Evolutionary conservation across 2,329 filamentous ascomycete genomes (phyloP).

Genomic region (Orbilia quercus): DNA sequence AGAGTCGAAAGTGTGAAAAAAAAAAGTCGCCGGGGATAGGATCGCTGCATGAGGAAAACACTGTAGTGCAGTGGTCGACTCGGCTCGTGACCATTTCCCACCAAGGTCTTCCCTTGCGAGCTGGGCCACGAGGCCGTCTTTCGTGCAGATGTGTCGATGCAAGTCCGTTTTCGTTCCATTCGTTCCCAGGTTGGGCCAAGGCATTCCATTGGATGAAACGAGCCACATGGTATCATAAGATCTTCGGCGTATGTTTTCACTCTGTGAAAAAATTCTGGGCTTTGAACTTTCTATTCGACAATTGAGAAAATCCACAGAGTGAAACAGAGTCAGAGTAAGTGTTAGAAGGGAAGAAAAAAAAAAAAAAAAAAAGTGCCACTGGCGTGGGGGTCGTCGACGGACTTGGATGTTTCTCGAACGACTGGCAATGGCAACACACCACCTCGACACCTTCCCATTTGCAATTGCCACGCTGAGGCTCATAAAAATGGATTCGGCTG

Average conservation of each 20-base stretch:
- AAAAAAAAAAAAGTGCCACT: conserved; percentile 9
- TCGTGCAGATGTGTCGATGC: conserved; percentile 52
- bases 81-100: conserved; percentile 54
- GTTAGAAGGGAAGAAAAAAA: conserved; percentile 7
- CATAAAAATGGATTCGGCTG: conserved; percentile 29
- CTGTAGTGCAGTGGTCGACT: conserved; percentile 33
- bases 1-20: too few relatives aligned
- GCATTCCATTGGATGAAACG: conserved; percentile 39
- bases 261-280: conserved; percentile 13
- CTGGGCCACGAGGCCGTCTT: conserved; percentile 52
- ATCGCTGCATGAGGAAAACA: conserved; percentile 48
- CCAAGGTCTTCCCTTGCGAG: conserved; percentile 56
- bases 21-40: conserved; percentile 50
- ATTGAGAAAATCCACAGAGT: conserved; percentile 25
- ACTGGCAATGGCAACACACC: conserved; percentile 36
- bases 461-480: conserved; percentile 54
- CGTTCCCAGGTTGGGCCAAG: conserved; percentile 35
- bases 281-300: conserved; percentile 28
- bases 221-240: conserved; percentile 54
- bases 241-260: conserved; percentile 36
- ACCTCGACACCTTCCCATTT: conserved; percentile 24
- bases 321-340: conserved; percentile 8
- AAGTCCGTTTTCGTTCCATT: conserved; percentile 54
- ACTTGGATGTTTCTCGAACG: conserved; percentile 24
- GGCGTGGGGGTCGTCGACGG: conserved; percentile 45